These are phyloP conservation scores for Peronospora tabacina DNA, from an alignment of 352 stramenopile genomes.

Conservation along the genomic window DNA sequence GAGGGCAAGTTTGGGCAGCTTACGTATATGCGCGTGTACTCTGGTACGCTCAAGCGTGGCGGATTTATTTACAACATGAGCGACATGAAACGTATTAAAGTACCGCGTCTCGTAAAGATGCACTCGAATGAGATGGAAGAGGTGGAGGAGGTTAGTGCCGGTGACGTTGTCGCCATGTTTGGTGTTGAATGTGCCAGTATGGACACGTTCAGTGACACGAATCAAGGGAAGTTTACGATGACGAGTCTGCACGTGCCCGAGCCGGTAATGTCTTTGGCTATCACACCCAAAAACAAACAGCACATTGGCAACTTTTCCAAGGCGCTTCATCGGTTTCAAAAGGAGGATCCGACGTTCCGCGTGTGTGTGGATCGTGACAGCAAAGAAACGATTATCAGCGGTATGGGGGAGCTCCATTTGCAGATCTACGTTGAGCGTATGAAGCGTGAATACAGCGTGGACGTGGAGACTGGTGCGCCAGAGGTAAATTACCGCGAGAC, in stretches of 20 bases:
- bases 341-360: conserved; percentile 98
- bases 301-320: conserved; percentile 96
- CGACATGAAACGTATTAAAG: conserved; percentile 91
- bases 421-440: conserved; percentile 99
- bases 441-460: conserved; percentile 96
- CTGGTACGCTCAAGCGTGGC: conserved; percentile 74
- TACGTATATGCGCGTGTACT: conserved; percentile 96
- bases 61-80: conserved; percentile 87
- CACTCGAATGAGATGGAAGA: conserved; percentile 99
- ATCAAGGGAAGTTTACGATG: conserved; percentile 89
- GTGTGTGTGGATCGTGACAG: conserved; percentile 94
- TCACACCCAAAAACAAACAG: conserved; percentile 93
- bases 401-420: conserved; percentile 98
- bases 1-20: conserved; percentile 98
- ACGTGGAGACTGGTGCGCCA: conserved; percentile 86
- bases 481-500: conserved; percentile 99
- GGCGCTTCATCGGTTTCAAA: conserved; percentile 92
- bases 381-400: conserved; percentile 98
- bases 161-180: conserved; percentile 98
- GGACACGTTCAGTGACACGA: conserved; percentile 94
- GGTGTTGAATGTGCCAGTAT: conserved; percentile 98
- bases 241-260: conserved; percentile 97
- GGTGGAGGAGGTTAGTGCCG: conserved; percentile 89
- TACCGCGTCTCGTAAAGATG: conserved; percentile 98
- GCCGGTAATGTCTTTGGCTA: conserved; percentile 96